Evolutionary conservation across 495 filamentous ascomycete genomes (phyloP), one percentile per base, ranked within the genome.

Genomic region (Thermothielavioides terrestris): DNA sequence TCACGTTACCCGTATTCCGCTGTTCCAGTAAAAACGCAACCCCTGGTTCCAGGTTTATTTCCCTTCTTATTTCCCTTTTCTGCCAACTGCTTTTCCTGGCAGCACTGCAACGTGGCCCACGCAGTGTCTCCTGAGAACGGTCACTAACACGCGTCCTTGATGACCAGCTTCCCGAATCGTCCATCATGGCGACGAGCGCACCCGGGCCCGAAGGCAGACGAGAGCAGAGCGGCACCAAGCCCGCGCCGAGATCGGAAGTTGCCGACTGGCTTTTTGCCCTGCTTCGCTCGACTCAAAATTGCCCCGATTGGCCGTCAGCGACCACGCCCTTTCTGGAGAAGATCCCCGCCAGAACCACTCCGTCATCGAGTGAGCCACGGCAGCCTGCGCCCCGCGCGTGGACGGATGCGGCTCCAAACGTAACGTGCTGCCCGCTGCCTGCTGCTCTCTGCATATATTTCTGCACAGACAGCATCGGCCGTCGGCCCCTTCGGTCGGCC

Each of bases 201-300:
- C 4, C 21, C n/a, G 36, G 4, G n/a, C 27, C 22, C 34, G 45
- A 46, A 21, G 18, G 25, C 49, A 37, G n/a, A n/a, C n/a, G n/a
- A n/a, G n/a, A n/a, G 22, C 22, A 30, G 42, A 34, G n/a, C n/a
- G n/a, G n/a, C n/a, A 40, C 18, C 6, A 22, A 37, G n/a, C 18
- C 17, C 15, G 31, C 45, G 54, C 60, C 60, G 60, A 63, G 55
- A 61, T 63, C 60, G 60, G 60, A 63, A 58, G 35, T 50, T 58
- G 43, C 57, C 60, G 60, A 49, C n/a, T 23, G 54, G 32, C 46
- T 39, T 45, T n/a, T 15, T 32, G 32, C 38, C 27, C 27, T 30
- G 21, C 42, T 28, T 11, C 41, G n/a, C 54, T 39, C 27, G 25
- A 14, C 44, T n/a, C 39, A 43, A 20, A 53, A 46, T 59, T 49